These are phyloP conservation scores for Exophiala dermatitidis DNA, from an alignment of 2,329 filamentous ascomycete genomes.

Conservation along the genomic window DNA sequence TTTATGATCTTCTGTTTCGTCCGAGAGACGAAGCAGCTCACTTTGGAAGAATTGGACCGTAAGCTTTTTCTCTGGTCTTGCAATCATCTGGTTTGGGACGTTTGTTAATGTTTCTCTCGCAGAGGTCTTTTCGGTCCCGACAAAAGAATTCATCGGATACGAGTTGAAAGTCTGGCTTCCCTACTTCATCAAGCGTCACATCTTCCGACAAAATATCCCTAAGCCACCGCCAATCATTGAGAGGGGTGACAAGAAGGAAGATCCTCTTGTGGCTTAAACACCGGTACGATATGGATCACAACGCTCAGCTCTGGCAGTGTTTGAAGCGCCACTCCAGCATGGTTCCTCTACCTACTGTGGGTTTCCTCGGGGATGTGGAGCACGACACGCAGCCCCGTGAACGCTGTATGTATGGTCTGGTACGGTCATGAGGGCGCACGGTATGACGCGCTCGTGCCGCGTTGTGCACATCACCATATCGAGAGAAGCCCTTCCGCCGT, in stretches of 20 bases:
- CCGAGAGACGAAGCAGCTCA: constrained; percentile 44
- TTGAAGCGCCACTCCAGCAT: too few species aligned
- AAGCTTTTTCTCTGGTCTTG: background rate
- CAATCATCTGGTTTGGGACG: background rate
- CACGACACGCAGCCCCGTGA: too few species aligned
- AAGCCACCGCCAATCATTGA: constrained; percentile 31
- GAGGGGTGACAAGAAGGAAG: background rate
- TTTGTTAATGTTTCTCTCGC: background rate
- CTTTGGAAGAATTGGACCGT: constrained; percentile 42
- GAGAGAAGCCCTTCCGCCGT: too few species aligned
- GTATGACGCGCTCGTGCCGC: too few species aligned
- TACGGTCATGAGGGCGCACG: too few species aligned
- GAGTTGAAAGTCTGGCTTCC: constrained; percentile 36
- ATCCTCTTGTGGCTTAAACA: too few species aligned
- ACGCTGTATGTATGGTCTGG: too few species aligned
- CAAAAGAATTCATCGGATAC: constrained; percentile 34
- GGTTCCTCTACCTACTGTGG: too few species aligned
- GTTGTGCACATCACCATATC: too few species aligned
- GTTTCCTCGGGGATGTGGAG: too few species aligned
- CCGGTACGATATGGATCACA: too few species aligned
- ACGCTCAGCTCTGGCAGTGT: too few species aligned
- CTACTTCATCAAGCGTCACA: constrained; percentile 38
- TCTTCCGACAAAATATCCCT: constrained; percentile 33
- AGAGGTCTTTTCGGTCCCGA: constrained; percentile 33
- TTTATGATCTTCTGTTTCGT: constrained; percentile 47